Evolutionary conservation across 2,329 filamentous ascomycete genomes (phyloP), one percentile per base, ranked within the genome.

Genomic region (Lachnellula occidentalis): DNA sequence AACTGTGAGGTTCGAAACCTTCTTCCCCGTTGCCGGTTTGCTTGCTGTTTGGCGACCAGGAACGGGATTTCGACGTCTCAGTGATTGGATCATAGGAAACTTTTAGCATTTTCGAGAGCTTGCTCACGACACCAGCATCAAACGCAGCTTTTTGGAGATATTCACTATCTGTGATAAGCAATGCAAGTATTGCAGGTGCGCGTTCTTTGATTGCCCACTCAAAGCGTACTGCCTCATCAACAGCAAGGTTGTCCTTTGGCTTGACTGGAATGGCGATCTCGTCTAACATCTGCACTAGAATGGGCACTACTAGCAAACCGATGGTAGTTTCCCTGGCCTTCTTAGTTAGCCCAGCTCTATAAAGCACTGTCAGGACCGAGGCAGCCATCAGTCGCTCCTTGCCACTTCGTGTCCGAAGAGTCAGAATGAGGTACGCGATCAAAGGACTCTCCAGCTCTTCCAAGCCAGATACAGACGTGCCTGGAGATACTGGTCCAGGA

Each of bases 61-160:
- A 77, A 1, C 76, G 75, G 48, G 72, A 73, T 19, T 71, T 69
- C 2, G 73, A 65, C n/a, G 63, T 69, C 27, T 79, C 74, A 2
- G 74, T 65, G 4, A 81, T 72, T 9, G 78, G 77, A 58, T 87
- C 85, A 62, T 87, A 88, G 1, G 83, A 81, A 64, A 80, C 77
- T 65, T 87, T 87, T 21, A 89, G 70, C 55, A 87, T 76, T 52
- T 81, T 77, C 14, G 84, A 80, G 15, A 89, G 73, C 51, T 78
- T 78, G 51, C 80, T 80, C 51, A 88, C 78, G 11, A 81, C 80
- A 52, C 76, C 76, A 45, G 82, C 81, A 57, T 96, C 89, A 43
- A 86, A 86, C 0, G 91, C 90, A 37, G 90, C 85, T 64, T 86
- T 88, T 70, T 97, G 92, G 51, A 97, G 77, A 55, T 82, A 79